These are phyloP conservation scores for Tolypocladium tundrense DNA, from an alignment of 2,329 filamentous ascomycete species.

Conservation along the genomic window DNA sequence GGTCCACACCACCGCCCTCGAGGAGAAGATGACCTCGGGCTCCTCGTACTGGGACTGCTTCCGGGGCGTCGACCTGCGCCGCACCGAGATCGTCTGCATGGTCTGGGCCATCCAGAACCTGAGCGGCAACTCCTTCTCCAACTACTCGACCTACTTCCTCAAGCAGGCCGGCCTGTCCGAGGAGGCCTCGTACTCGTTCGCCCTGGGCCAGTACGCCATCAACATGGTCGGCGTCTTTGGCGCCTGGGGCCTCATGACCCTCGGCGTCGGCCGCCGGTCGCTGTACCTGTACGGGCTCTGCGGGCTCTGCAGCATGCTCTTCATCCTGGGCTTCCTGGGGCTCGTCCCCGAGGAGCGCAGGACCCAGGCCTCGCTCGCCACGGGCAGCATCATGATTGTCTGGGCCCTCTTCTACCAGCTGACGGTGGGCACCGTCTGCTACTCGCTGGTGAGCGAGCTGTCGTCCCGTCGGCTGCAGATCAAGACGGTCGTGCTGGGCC, in stretches of 20 bases:
- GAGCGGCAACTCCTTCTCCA: constrained; percentile 53
- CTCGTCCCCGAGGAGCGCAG: constrained; percentile 54
- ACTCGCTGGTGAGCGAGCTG: constrained; percentile 77
- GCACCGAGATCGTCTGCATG: constrained; percentile 62
- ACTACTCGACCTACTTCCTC: constrained; percentile 55
- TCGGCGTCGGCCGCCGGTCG: constrained; percentile 63
- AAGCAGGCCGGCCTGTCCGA: constrained; percentile 46
- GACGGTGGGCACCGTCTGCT: constrained; percentile 81
- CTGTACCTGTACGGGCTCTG: constrained; percentile 70
- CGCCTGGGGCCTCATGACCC: constrained; percentile 70
- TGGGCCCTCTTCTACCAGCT: constrained; percentile 81
- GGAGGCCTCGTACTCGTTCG: constrained; percentile 44
- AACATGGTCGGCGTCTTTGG: constrained; percentile 76
- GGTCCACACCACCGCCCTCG: constrained; percentile 76
- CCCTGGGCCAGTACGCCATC: constrained; percentile 56
- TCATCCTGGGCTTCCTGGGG: constrained; percentile 76
- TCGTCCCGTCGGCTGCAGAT: constrained; percentile 76
- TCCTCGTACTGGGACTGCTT: constrained; percentile 77
- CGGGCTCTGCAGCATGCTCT: constrained; percentile 63
- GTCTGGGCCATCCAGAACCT: constrained; percentile 55
- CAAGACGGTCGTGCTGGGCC: constrained; percentile 82
- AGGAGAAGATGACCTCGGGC: constrained; percentile 63
- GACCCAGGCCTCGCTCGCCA: constrained; percentile 57
- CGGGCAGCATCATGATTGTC: constrained; percentile 73
- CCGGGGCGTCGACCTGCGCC: constrained; percentile 63